These are phyloP conservation scores for Suillus cothurnatus DNA, from an alignment of 768 basidiomycete genomes.

Conservation along the genomic window DNA sequence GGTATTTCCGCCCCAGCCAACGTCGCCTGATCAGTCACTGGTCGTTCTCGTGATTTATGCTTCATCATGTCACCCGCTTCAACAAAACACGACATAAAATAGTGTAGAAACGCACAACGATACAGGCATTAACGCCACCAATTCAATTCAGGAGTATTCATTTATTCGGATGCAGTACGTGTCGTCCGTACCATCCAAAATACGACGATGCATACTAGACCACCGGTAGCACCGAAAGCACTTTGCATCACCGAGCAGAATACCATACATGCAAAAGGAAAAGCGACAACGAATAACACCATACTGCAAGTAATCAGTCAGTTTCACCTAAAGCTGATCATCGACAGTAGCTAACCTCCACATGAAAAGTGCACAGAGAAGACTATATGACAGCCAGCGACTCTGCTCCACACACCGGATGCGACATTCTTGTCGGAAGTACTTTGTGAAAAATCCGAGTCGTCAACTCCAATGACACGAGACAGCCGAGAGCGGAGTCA, in stretches of 20 bases:
- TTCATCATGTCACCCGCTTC: neutral
- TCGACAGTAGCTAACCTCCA: constrained; percentile 24
- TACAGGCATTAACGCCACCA: neutral
- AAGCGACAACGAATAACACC: neutral
- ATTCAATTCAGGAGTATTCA: neutral
- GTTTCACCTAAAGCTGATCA: neutral
- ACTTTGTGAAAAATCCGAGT: neutral
- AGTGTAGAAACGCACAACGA: neutral
- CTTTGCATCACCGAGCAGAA: neutral
- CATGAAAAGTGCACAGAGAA: constrained; percentile 34
- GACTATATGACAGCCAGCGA: constrained; percentile 32
- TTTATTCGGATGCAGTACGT: neutral
- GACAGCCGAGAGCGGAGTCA: constrained; percentile 5
- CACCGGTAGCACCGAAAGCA: neutral
- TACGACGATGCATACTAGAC: neutral
- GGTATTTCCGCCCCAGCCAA: neutral
- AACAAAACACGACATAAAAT: neutral
- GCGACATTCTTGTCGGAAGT: constrained; percentile 22
- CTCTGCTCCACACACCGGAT: constrained; percentile 24
- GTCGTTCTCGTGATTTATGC: neutral
- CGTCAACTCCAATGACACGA: neutral
- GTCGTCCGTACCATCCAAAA: neutral
- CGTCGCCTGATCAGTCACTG: neutral
- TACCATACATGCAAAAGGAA: neutral
- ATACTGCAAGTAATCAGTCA: neutral